Percentiles rank a stretch among this genome's conserved stretches.
These are phyloP conservation scores for Fagopyrum esculentum DNA, from an alignment of 148 eudicot genomes.

Conservation along the genomic window DNA sequence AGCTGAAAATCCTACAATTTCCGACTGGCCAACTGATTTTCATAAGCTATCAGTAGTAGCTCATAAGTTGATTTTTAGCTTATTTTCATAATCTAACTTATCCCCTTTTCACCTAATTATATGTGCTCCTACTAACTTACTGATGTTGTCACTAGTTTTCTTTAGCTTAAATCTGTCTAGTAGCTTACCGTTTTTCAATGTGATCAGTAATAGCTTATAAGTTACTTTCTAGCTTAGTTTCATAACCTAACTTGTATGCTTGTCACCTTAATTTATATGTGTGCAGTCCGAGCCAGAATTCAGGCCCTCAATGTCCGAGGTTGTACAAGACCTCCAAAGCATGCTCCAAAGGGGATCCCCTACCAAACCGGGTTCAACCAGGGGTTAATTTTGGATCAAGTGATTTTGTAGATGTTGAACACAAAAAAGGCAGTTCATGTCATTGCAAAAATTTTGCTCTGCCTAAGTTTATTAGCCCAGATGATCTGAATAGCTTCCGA, in stretches of 20 bases:
- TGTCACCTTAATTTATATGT: background rate
- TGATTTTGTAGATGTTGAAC: constrained; percentile 7
- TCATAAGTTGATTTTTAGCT: no score
- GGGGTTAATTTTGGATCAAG: constrained; percentile 22
- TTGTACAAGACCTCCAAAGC: constrained; percentile 81
- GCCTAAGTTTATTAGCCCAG: background rate
- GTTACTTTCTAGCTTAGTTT: no score
- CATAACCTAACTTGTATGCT: background rate
- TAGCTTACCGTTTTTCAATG: no score
- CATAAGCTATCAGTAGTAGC: no score
- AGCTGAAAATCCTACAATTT: no score
- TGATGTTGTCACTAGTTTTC: no score
- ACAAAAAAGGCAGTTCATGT: background rate
- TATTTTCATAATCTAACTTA: no score
- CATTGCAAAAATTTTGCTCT: background rate
- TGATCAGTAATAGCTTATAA: no score
- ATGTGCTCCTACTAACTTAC: no score
- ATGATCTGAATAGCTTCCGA: background rate
- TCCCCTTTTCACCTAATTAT: no score
- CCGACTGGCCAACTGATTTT: no score
- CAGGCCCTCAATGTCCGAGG: constrained; percentile 92
- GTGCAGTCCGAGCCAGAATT: constrained; percentile 83
- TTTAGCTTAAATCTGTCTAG: no score
- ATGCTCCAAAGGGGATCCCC: constrained; percentile 64
- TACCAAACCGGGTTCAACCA: constrained; percentile 16